phyloP scores from a whole-genome alignment of 78 protist genomes.

The Chrysochromulina parva region DNA sequence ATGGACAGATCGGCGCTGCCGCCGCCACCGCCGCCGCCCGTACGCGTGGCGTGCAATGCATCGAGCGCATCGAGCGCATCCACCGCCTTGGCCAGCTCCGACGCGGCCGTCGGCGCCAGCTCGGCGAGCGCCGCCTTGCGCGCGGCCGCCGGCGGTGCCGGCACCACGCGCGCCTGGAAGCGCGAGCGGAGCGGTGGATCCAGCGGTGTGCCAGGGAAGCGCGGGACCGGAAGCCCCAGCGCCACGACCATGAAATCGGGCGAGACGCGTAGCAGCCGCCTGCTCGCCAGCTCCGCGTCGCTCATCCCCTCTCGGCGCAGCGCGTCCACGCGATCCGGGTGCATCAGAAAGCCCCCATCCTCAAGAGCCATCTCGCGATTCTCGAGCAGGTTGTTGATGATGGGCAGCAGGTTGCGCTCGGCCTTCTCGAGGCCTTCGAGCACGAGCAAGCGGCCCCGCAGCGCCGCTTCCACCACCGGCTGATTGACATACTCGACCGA shows the following conservation, averaged over 20 bases:
- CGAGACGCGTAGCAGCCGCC: conserved; percentile 44
- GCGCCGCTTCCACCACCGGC: conserved; percentile 60
- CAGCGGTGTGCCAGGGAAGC: conserved; percentile 68
- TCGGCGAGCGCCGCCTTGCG: not conserved
- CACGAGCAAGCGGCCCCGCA: conserved; percentile 71
- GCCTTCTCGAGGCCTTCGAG: conserved; percentile 81
- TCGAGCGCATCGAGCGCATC: too few species aligned
- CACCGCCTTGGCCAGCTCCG: not conserved
- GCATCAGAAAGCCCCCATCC: conserved; percentile 62
- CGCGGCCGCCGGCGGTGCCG: not conserved
- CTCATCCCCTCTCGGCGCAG: conserved; percentile 17
- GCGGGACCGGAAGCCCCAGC: conserved; percentile 75
- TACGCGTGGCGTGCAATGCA: too few species aligned
- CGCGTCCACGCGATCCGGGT: conserved; percentile 44
- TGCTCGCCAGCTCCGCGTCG: conserved; percentile 38
- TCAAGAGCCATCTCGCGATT: conserved; percentile 83
- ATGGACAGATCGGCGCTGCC: too few species aligned
- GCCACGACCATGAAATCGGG: conserved; percentile 75
- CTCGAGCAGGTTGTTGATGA: conserved; percentile 76
- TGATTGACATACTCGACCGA: conserved; percentile 39
- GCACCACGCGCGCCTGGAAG: conserved; percentile 50
- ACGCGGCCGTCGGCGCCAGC: not conserved
- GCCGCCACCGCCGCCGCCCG: too few species aligned
- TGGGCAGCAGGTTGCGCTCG: conserved; percentile 46
- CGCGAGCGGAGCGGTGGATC: conserved; percentile 86